These are phyloP conservation scores for Comarum palustre DNA, from an alignment of 306 rosid species.

Conservation along the genomic window DNA sequence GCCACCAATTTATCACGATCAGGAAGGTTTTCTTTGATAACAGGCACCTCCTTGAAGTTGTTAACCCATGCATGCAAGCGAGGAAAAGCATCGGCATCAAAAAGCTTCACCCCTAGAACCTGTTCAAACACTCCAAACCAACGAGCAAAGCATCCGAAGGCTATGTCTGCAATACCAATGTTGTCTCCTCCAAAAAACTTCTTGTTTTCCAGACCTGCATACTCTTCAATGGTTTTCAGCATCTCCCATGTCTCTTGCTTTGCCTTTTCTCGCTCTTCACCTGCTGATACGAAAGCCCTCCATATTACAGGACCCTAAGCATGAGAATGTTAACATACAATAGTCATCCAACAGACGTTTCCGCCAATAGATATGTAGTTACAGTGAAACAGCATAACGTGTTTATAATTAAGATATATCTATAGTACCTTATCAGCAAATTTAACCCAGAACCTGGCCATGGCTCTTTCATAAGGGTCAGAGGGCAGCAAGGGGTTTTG, in stretches of 20 bases:
- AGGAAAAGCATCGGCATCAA: slow-evolving; percentile 26
- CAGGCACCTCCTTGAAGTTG: slow-evolving; percentile 28
- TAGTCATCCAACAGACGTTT: too few species aligned
- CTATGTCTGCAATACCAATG: neutral
- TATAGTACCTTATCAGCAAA: slow-evolving; percentile 37
- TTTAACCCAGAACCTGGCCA: slow-evolving; percentile 47
- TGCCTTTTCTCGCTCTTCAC: slow-evolving; percentile 26
- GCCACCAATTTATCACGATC: neutral
- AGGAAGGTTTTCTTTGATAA: slow-evolving; percentile 31
- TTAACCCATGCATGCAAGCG: slow-evolving; percentile 35
- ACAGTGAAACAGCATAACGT: too few species aligned
- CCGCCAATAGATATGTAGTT: too few species aligned
- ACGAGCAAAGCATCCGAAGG: slow-evolving; percentile 8
- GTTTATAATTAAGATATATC: too few species aligned
- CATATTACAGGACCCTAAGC: neutral
- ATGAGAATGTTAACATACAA: neutral
- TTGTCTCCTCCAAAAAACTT: slow-evolving; percentile 35
- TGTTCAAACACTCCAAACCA: slow-evolving; percentile 27
- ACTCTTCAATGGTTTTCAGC: slow-evolving; percentile 30
- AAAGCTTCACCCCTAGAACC: slow-evolving; percentile 22
- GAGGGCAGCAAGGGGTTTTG: slow-evolving; percentile 38
- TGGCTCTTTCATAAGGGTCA: slow-evolving; percentile 41
- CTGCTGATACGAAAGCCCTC: neutral
- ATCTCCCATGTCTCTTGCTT: slow-evolving; percentile 15
- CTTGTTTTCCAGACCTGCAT: slow-evolving; percentile 27